phyloP scores from a whole-genome alignment of 2,329 filamentous ascomycete species.

The Plenodomus biglobosus region DNA sequence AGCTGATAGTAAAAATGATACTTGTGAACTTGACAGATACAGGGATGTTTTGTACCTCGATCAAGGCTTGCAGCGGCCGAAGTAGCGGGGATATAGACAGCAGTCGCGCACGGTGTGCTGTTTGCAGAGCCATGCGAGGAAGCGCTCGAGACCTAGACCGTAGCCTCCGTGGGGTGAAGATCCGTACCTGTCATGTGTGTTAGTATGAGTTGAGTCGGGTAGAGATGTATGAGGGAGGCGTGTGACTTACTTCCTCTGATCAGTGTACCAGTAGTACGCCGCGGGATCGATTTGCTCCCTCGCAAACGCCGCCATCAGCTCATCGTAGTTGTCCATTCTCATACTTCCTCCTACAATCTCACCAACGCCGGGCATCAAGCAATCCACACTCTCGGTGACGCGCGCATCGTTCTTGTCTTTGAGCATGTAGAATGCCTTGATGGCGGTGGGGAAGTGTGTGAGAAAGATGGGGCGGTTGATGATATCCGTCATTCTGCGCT shows the following conservation, averaged over 20 bases:
- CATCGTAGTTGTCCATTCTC: slow-evolving; percentile 90
- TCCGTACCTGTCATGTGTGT: slow-evolving; percentile 66
- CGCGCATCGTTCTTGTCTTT: slow-evolving; percentile 75
- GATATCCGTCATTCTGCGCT: slow-evolving; percentile 94
- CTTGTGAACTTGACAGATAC: background rate
- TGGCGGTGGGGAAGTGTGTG: slow-evolving; percentile 94
- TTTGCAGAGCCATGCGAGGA: slow-evolving; percentile 68
- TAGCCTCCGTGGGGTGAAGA: slow-evolving; percentile 91
- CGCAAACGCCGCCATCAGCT: slow-evolving; percentile 81
- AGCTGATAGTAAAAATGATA: no score
- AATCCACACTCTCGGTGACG: slow-evolving; percentile 91
- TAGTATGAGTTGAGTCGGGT: slow-evolving; percentile 12
- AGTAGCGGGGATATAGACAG: slow-evolving; percentile 78
- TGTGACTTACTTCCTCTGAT: slow-evolving; percentile 83
- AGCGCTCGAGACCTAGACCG: slow-evolving; percentile 86
- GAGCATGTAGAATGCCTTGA: slow-evolving; percentile 99
- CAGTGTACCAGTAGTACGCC: slow-evolving; percentile 98
- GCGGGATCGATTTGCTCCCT: slow-evolving; percentile 80
- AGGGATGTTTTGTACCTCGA: background rate
- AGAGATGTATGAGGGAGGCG: background rate
- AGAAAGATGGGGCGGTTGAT: slow-evolving; percentile 96
- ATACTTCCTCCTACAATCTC: slow-evolving; percentile 97
- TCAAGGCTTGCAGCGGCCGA: slow-evolving; percentile 77
- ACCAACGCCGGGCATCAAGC: slow-evolving; percentile 87
- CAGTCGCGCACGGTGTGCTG: slow-evolving; percentile 67